These are phyloP conservation scores for Kappamyces sp. DNA, from an alignment of 192 early-diverging fungal species.

Conservation along the genomic window DNA sequence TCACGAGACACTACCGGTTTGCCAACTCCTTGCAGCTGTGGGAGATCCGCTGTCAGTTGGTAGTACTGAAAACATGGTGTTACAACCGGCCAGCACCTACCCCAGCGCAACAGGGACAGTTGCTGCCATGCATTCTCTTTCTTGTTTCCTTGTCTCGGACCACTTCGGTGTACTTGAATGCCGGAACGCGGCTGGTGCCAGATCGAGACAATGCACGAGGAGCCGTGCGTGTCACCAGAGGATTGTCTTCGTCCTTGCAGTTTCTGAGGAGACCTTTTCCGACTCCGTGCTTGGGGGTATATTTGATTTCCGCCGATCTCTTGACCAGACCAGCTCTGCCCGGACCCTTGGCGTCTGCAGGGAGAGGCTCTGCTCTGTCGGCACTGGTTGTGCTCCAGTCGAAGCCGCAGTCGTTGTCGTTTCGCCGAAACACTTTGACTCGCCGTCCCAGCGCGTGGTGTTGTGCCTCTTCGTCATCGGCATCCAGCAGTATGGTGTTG, in stretches of 20 bases:
- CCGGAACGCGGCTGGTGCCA: neutral
- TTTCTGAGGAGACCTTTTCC: conserved; percentile 9
- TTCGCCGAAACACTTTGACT: too few relatives aligned
- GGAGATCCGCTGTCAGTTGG: conserved; percentile 12
- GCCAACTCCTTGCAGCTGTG: conserved; percentile 21
- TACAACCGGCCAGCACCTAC: conserved; percentile 1
- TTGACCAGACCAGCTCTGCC: neutral
- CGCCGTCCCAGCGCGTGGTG: too few relatives aligned
- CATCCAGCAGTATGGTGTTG: too few relatives aligned
- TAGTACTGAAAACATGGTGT: conserved; percentile 21
- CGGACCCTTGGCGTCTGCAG: too few relatives aligned
- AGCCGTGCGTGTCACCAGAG: too few relatives aligned
- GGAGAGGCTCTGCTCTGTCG: too few relatives aligned
- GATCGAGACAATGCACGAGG: too few relatives aligned
- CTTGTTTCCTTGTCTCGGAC: conserved; percentile 26
- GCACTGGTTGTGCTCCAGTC: too few relatives aligned
- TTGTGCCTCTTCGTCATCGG: too few relatives aligned
- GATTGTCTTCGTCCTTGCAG: neutral
- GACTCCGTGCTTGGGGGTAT: neutral
- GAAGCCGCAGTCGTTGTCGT: too few relatives aligned
- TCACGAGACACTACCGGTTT: neutral
- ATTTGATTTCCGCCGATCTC: neutral
- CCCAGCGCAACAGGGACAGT: conserved; percentile 27
- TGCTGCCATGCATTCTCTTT: conserved; percentile 27
- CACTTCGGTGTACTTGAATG: conserved; percentile 28